Conservation (phyloP, 1,284 basidiomycete genomes). For the Austroboletus rostrupii region DNA sequence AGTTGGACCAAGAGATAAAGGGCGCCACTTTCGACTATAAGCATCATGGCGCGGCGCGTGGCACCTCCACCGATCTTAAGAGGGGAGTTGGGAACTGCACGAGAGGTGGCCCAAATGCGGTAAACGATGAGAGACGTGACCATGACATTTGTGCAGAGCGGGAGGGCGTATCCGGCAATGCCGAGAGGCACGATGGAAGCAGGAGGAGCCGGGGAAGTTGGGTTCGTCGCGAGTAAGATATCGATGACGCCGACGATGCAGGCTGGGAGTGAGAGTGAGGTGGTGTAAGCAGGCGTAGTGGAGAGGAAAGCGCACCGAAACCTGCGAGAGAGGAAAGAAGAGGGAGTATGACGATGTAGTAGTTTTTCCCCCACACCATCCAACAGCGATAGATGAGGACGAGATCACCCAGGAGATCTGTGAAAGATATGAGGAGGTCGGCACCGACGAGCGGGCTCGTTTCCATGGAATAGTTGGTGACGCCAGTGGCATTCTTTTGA, state of each 20-base stretch:
- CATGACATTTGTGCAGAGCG: conserved; percentile 37
- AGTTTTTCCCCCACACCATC: conserved; percentile 33
- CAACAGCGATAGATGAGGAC: conserved; percentile 40
- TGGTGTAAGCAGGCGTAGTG: no score
- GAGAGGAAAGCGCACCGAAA: conserved; percentile 27
- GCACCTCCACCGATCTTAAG: conserved; percentile 10
- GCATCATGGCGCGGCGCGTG: conserved; percentile 25
- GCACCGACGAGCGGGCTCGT: conserved; percentile 28
- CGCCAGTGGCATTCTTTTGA: conserved; percentile 19
- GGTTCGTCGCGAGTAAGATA: conserved; percentile 22
- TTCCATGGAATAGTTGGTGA: conserved; percentile 29
- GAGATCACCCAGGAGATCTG: conserved; percentile 36
- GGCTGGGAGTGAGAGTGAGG: conserved; percentile 16
- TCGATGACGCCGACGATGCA: conserved; percentile 24
- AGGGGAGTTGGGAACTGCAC: conserved; percentile 2
- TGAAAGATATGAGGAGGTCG: conserved; percentile 35
- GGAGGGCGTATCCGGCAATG: conserved; percentile 33
- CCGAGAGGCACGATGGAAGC: conserved; percentile 28
- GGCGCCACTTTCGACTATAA: conserved; percentile 39
- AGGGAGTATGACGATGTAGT: conserved; percentile 31
- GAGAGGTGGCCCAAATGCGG: conserved; percentile 34
- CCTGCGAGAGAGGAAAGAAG: conserved; percentile 30
- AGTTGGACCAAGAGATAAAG: conserved; percentile 40
- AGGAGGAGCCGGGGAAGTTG: conserved; percentile 28
- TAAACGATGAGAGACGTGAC: conserved; percentile 37